These are phyloP conservation scores for Claviceps monticola DNA, from an alignment of 2,329 filamentous ascomycete genomes.

Conservation along the genomic window DNA sequence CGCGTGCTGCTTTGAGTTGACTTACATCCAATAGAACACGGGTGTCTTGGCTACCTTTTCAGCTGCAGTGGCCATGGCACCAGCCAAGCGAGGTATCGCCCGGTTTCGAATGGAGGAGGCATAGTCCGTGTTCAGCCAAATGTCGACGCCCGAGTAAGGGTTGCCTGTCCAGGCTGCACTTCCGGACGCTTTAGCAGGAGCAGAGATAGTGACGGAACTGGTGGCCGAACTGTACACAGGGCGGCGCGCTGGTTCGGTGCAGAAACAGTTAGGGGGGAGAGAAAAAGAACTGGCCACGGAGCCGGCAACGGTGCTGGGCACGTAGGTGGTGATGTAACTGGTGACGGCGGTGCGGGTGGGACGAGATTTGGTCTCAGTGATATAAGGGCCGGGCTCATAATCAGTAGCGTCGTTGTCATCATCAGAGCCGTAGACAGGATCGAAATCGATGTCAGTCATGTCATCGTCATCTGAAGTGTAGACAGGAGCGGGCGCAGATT, in stretches of 20 bases:
- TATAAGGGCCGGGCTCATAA: not conserved
- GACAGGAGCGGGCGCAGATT: no score
- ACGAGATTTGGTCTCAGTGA: not conserved
- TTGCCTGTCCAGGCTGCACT: constrained; percentile 37
- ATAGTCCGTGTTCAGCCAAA: constrained; percentile 22
- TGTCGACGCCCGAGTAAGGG: constrained; percentile 34
- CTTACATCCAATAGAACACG: constrained; percentile 38
- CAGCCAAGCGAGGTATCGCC: constrained; percentile 49
- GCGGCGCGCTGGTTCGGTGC: not conserved
- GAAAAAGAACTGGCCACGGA: not conserved
- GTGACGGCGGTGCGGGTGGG: not conserved
- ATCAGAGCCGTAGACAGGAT: no score
- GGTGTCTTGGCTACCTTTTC: constrained; percentile 37
- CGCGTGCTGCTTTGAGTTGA: constrained; percentile 1
- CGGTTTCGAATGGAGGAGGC: constrained; percentile 37
- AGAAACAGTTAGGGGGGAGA: not conserved
- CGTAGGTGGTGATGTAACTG: not conserved
- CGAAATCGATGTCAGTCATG: no score
- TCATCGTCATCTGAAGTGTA: no score
- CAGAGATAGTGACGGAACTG: not conserved
- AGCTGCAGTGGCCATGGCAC: constrained; percentile 37
- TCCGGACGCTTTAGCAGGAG: constrained; percentile 14
- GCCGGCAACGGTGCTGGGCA: not conserved
- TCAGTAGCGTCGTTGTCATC: no score
- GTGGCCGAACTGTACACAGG: not conserved